Base-by-base conservation (phyloP, 2,329 filamentous ascomycete species). In the Phoma sp. region DNA sequence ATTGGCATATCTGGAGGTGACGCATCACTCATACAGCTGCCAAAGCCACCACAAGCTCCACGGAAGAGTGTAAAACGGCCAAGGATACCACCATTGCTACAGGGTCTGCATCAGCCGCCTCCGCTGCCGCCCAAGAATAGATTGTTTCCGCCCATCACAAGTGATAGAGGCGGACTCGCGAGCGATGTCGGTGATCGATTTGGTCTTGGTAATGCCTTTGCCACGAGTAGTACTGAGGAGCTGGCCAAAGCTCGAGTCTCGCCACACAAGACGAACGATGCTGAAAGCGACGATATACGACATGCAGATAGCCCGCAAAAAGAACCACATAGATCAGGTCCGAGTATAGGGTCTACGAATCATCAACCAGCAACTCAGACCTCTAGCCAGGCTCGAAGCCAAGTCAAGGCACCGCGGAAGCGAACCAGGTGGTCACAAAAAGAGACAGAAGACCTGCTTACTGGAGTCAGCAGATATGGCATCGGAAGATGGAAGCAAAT, bases 401-500 rank as follows among this genome's bases (percentile, higher is more conserved):
- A 65, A 47, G 32, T 24, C 31, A 77, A 78, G 44, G 78, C 79
- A 38, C 75, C 76, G 31, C 83, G 81, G 58, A 83, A 82, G 58
- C 84, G 79, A 40, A 85, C 83, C 50, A 83, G 80, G 58, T 88
- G 86, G 86, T 82, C 82, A 1, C 81, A 86, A n/a, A 76, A 85
- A 58, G 86, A 88, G 69, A 88, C 85, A 0, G 78, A 77, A 25
- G 78, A 83, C 59, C 69, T 88, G 24, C 74, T 88, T 12, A 76
- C 80, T 52, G 86, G 86, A 0, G 85, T 87, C 8, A 78, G 82
- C 33, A 82, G 80, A 58, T 86, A 84, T 63, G 86, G 85, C 1
- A 84, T 87, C 56, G 86, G 86, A 3, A 86, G 81, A 58, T 88
- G 86, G 86, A 88, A 85, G 51, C 82, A 81, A 60, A 88, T 88